Conservation (phyloP, 768 basidiomycete genomes). For the Mycena haematopus region DNA sequence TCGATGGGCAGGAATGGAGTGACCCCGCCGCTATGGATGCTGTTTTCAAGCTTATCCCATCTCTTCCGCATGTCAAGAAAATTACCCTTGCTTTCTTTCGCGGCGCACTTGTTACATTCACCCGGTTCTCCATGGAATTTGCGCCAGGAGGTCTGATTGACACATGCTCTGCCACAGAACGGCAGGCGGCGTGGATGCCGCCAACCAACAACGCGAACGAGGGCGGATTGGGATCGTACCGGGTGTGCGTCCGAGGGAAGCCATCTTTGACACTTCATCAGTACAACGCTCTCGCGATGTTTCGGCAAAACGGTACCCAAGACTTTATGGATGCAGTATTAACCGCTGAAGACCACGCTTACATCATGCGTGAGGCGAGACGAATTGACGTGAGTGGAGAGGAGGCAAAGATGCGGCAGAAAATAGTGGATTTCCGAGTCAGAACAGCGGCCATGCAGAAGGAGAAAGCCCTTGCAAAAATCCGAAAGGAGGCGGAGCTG, state of each 20-base stretch:
- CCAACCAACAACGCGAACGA: slow-evolving; percentile 32
- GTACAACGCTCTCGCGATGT: slow-evolving; percentile 36
- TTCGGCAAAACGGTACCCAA: slow-evolving; percentile 33
- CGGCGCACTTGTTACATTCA: not conserved
- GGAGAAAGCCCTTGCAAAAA: not conserved
- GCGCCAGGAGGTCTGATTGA: slow-evolving; percentile 38
- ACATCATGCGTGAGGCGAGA: slow-evolving; percentile 7
- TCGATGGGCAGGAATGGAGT: not conserved
- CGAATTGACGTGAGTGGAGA: not conserved
- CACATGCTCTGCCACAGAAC: slow-evolving; percentile 28
- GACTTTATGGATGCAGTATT: slow-evolving; percentile 33
- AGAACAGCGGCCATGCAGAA: slow-evolving; percentile 10
- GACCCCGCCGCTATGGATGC: not conserved
- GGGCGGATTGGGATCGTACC: slow-evolving; percentile 29
- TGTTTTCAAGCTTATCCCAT: not conserved
- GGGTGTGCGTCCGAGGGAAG: slow-evolving; percentile 19
- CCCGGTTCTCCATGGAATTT: slow-evolving; percentile 32
- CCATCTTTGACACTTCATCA: slow-evolving; percentile 29
- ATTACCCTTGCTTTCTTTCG: slow-evolving; percentile 1
- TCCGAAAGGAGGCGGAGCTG: not conserved
- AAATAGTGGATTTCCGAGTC: slow-evolving; percentile 12
- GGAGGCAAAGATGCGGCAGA: not conserved
- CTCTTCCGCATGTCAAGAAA: slow-evolving; percentile 2
- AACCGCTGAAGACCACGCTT: not conserved
- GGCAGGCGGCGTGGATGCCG: slow-evolving; percentile 34